Conservation (phyloP, 2,329 filamentous ascomycete species). For the Dactylellina drechsleri region DNA sequence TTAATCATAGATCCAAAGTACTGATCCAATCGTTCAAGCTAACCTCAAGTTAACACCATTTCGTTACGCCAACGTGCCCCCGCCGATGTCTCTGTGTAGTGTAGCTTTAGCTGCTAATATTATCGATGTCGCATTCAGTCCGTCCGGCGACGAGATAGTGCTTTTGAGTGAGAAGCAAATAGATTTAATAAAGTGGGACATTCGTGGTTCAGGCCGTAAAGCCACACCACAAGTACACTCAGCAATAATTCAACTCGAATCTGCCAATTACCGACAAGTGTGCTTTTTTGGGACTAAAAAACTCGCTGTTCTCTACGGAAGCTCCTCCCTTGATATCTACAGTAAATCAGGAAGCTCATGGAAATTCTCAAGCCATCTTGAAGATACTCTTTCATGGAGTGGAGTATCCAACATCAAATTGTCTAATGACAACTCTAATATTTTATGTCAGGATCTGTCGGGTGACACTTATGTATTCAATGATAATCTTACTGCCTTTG, state of each 20-base stretch:
- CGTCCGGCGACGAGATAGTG: constrained; percentile 73
- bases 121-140: constrained; percentile 79
- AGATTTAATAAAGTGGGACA: constrained; percentile 75
- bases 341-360: constrained; percentile 7
- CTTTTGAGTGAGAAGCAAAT: constrained; percentile 76
- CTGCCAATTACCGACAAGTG: constrained; percentile 59
- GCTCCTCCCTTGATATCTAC: constrained; percentile 34
- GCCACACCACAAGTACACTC: constrained; percentile 28
- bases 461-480: constrained; percentile 31
- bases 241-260: constrained; percentile 48
- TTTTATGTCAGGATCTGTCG: constrained; percentile 30
- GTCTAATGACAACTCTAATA: constrained; percentile 15
- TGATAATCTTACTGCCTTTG: constrained; percentile 4
- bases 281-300: constrained; percentile 58
- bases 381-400: constrained; percentile 16
- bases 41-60: constrained; percentile 86
- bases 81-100: constrained; percentile 89
- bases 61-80: constrained; percentile 83
- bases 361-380: constrained; percentile 3
- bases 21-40: constrained; percentile 61
- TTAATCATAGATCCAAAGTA: neutral
- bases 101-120: constrained; percentile 71
- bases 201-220: constrained; percentile 24
- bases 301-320: constrained; percentile 47
- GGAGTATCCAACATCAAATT: constrained; percentile 28